Evolutionary conservation across 345 rosid genomes (phyloP).

Genomic region (Moricandia arvensis): DNA sequence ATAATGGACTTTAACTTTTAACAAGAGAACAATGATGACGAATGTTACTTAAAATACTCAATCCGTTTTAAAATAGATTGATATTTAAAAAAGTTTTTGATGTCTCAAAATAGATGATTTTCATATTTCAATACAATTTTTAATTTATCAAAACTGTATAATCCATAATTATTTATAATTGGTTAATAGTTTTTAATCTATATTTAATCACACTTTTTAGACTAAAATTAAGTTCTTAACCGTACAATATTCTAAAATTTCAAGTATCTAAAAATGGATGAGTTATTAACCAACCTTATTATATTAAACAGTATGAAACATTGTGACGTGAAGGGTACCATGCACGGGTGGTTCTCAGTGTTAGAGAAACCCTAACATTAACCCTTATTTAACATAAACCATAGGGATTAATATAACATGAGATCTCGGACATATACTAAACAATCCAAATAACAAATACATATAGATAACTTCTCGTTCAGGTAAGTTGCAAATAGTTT

Average conservation of each 20-base stretch:
- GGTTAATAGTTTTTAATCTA: too few species aligned
- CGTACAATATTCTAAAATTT: too few species aligned
- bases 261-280: too few species aligned
- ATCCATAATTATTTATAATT: too few species aligned
- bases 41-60: neutral
- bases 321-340: conserved; percentile 12
- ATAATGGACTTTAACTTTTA: neutral
- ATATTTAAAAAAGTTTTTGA: too few species aligned
- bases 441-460: conserved; percentile 3
- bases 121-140: too few species aligned
- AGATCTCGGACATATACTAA: conserved; percentile 1
- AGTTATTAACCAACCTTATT: neutral
- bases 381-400: conserved; percentile 11
- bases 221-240: too few species aligned
- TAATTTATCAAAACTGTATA: too few species aligned
- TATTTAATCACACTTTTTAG: too few species aligned
- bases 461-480: neutral
- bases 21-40: neutral
- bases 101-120: too few species aligned
- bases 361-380: conserved; percentile 17
- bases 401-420: neutral
- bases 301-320: neutral
- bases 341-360: conserved; percentile 10
- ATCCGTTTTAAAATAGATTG: neutral
- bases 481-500: neutral